Base-by-base conservation (phyloP, 306 rosid species). In the Clitoria ternatea region DNA sequence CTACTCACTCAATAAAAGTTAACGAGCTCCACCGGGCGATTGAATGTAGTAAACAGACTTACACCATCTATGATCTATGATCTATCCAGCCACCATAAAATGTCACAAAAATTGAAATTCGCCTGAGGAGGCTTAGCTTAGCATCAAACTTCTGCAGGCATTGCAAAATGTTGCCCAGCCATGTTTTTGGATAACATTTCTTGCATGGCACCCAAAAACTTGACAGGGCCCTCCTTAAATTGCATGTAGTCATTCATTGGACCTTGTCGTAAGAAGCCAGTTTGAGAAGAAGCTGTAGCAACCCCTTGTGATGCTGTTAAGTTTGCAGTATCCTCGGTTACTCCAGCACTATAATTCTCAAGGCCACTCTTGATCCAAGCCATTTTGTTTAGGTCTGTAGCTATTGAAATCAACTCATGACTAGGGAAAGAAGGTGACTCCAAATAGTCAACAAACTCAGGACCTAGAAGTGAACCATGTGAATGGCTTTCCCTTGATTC, bases 281-380 rank as follows among this genome's bases (percentile, higher is more conserved):
- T 59, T 56, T 57, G 80, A 2, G 32, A 29, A 29, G 72, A 74
- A 14, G 73, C 72, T 56, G 85, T 22, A 18, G 61, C 47, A 66
- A 45, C 22, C 17, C 69, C 86, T 43, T 57, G 74, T 17, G 72
- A 61, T 39, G 57, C 44, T 66, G 77, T 73, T 42, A 60, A 67
- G 62, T 57, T 82, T 61, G 81, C 67, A 6, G 66, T 29, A 19
- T 73, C 66, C 17, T 61, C 85, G 23, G 85, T 53, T 7, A 69
- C 63, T 42, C 69, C 70, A 7, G 57, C 24, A 22, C 79, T 53
- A 53, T 39, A 64, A 22, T 72, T 86, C 78, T 83, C 84, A 62
- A 87, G 89, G 63, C 89, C 89, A 78, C 91, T 87, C 85, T 85
- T 85, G 52, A 90, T 87, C 92, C 92, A 90, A 45, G 90, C 89